Conservation (phyloP, 306 rosid genomes). For the Vachellia collinsii region DNA sequence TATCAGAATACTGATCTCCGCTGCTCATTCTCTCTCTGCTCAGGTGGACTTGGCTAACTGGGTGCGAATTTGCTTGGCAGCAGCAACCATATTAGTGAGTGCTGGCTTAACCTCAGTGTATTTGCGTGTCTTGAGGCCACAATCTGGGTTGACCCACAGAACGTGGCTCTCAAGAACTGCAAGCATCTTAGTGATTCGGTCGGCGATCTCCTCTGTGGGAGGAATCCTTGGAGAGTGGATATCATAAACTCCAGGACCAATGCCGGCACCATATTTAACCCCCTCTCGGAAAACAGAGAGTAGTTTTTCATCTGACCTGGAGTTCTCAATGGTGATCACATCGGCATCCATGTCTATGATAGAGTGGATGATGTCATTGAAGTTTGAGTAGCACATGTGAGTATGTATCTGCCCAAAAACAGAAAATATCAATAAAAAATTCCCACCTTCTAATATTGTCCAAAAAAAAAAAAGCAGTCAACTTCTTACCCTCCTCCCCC, state of each 20-base stretch:
- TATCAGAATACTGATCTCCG: not conserved
- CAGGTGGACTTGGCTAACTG: constrained; percentile 64
- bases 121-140: constrained; percentile 90
- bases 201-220: constrained; percentile 69
- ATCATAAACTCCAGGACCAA: constrained; percentile 89
- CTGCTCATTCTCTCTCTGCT: constrained; percentile 22
- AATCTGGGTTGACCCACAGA: constrained; percentile 90
- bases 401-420: constrained; percentile 71
- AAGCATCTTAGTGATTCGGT: constrained; percentile 73
- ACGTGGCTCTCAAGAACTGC: constrained; percentile 79
- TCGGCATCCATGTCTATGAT: constrained; percentile 92
- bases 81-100: constrained; percentile 78
- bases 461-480: not conserved
- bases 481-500: not conserved
- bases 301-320: constrained; percentile 83
- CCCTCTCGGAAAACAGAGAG: constrained; percentile 83
- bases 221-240: constrained; percentile 95
- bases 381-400: constrained; percentile 91
- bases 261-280: constrained; percentile 81
- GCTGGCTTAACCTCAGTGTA: constrained; percentile 76
- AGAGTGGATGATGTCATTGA: constrained; percentile 85
- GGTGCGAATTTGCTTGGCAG: constrained; percentile 75
- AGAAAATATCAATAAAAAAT: not conserved
- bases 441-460: not conserved
- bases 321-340: constrained; percentile 89